Percentiles rank a stretch among this genome's conserved stretches.
These are phyloP conservation scores for Camelina sativa DNA, from an alignment of 345 rosid species.

Conservation along the genomic window DNA sequence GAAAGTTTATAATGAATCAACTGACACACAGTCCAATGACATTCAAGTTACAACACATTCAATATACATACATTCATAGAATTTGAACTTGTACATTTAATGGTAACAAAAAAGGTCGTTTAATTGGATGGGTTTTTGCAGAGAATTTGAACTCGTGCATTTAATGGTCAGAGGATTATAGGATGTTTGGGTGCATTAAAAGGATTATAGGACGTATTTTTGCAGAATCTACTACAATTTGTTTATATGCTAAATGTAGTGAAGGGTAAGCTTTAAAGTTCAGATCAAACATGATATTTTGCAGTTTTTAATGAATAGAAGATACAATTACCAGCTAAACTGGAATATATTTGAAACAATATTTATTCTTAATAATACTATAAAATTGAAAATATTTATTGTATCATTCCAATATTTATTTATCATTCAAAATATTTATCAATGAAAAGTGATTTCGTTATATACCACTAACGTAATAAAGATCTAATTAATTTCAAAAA, in stretches of 20 bases:
- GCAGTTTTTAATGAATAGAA: neutral
- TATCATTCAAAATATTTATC: too few relatives aligned
- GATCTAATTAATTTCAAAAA: too few relatives aligned
- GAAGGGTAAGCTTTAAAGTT: neutral
- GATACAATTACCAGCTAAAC: neutral
- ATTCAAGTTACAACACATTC: conserved; percentile 8
- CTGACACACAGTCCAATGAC: conserved; percentile 25
- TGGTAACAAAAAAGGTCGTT: neutral
- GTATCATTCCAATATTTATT: too few relatives aligned
- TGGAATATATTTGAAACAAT: too few relatives aligned
- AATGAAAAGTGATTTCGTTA: too few relatives aligned
- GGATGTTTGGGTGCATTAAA: too few relatives aligned
- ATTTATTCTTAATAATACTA: too few relatives aligned
- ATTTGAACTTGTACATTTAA: conserved; percentile 28
- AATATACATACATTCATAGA: conserved; percentile 24
- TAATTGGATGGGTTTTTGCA: neutral
- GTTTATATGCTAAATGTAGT: conserved; percentile 14
- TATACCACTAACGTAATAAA: too few relatives aligned
- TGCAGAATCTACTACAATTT: neutral
- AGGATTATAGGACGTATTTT: neutral
- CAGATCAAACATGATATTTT: neutral
- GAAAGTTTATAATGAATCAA: conserved; percentile 5
- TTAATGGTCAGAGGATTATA: neutral
- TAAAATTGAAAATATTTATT: too few relatives aligned
- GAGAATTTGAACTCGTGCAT: neutral